These are phyloP conservation scores for Hypsizygus marmoreus DNA, from an alignment of 768 basidiomycete species.

Conservation along the genomic window DNA sequence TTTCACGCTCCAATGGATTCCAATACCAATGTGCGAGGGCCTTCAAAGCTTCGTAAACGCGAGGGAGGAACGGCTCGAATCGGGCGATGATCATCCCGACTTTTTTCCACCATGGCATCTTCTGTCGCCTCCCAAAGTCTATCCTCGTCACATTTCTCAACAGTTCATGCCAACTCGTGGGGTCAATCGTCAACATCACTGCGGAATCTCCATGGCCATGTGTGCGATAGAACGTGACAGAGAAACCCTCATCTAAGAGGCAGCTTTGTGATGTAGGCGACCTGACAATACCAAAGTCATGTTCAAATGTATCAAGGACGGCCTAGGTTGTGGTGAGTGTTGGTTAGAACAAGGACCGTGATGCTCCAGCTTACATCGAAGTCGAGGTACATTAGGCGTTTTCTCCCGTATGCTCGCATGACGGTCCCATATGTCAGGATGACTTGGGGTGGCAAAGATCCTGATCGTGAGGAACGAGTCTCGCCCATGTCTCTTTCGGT, in stretches of 20 bases:
- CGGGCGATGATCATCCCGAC: not conserved
- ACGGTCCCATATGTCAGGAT: slow-evolving; percentile 5
- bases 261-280: not conserved
- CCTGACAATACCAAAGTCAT: not conserved
- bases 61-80: no score
- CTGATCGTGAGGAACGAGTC: not conserved
- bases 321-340: not conserved
- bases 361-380: slow-evolving; percentile 2
- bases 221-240: not conserved
- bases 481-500: not conserved
- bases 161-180: not conserved
- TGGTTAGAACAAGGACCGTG: not conserved
- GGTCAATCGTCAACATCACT: not conserved
- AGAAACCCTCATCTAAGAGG: no score
- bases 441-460: slow-evolving; percentile 3
- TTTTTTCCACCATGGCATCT: no score
- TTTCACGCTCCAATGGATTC: no score
- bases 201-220: not conserved
- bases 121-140: not conserved
- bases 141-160: slow-evolving; percentile 1
- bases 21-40: no score
- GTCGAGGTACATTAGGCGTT: slow-evolving; percentile 1
- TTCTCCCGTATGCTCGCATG: slow-evolving; percentile 6
- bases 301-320: not conserved
- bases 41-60: no score